Percentiles rank a stretch among this genome's conserved stretches.
Evolutionary conservation across 2,329 filamentous ascomycete species (phyloP).

Genomic region (Penicillium brasilianum): DNA sequence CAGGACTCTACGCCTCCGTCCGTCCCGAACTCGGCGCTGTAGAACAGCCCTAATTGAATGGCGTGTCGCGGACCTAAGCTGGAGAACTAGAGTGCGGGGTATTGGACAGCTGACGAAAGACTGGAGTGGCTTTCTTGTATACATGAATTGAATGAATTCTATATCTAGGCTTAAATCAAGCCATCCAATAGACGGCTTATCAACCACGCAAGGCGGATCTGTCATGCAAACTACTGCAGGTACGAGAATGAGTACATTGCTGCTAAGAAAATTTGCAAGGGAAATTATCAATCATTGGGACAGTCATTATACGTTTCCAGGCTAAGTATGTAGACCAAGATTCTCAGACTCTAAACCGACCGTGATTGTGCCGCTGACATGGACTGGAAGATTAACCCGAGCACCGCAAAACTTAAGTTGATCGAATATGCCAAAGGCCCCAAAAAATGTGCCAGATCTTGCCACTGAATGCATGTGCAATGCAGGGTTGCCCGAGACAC

Average conservation of each 20-base stretch:
- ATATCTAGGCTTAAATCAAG: background rate
- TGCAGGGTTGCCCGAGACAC: slow-evolving; percentile 22
- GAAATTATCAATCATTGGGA: too few relatives aligned
- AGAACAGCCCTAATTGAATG: background rate
- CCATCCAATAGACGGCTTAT: background rate
- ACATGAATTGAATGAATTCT: background rate
- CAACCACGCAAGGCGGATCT: background rate
- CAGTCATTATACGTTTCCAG: too few relatives aligned
- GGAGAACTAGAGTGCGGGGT: background rate
- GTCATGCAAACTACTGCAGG: too few relatives aligned
- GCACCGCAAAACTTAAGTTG: background rate
- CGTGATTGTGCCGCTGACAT: background rate
- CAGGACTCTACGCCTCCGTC: slow-evolving; percentile 40
- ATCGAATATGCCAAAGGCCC: background rate
- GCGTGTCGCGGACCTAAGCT: background rate
- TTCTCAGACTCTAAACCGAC: too few relatives aligned
- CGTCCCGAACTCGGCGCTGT: slow-evolving; percentile 20
- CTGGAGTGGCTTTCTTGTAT: background rate
- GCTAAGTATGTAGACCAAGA: too few relatives aligned
- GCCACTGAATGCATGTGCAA: slow-evolving; percentile 2
- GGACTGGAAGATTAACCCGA: background rate
- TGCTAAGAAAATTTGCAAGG: too few relatives aligned
- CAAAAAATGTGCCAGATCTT: background rate
- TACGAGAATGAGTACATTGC: too few relatives aligned
- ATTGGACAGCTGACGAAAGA: background rate